Evolutionary conservation across 345 rosid genomes (phyloP).

Genomic region (Sonneratia alba): DNA sequence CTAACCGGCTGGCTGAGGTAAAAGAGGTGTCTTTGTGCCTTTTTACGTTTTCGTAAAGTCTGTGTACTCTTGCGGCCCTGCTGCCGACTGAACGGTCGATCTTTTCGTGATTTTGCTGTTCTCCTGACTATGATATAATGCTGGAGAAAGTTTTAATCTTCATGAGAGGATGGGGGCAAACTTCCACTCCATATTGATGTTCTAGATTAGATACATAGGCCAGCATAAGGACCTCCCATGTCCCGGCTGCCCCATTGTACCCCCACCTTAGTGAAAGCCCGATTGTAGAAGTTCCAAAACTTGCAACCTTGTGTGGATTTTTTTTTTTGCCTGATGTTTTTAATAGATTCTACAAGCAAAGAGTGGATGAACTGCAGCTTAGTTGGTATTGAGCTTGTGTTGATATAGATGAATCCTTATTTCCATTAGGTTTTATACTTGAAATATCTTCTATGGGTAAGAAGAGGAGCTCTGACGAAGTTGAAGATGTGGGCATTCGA

Average conservation of each 20-base stretch:
- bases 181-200: neutral
- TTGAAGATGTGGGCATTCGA: neutral
- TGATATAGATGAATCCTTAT: neutral
- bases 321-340: neutral
- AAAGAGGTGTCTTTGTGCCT: neutral
- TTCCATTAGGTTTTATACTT: neutral
- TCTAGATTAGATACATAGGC: too few relatives aligned
- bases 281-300: neutral
- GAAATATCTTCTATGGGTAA: slow-evolving; percentile 3
- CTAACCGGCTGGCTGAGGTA: neutral
- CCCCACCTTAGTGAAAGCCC: neutral
- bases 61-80: neutral
- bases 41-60: neutral
- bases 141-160: neutral
- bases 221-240: too few relatives aligned
- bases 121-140: neutral
- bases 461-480: slow-evolving; percentile 4
- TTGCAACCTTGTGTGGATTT: neutral
- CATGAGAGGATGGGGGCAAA: neutral
- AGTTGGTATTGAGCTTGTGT: neutral
- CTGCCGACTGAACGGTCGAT: neutral
- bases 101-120: neutral
- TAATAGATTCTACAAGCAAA: neutral
- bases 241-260: neutral
- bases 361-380: neutral